Conservation (phyloP, 2,329 filamentous ascomycete genomes). For the Cladosporium sphaerospermum region DNA sequence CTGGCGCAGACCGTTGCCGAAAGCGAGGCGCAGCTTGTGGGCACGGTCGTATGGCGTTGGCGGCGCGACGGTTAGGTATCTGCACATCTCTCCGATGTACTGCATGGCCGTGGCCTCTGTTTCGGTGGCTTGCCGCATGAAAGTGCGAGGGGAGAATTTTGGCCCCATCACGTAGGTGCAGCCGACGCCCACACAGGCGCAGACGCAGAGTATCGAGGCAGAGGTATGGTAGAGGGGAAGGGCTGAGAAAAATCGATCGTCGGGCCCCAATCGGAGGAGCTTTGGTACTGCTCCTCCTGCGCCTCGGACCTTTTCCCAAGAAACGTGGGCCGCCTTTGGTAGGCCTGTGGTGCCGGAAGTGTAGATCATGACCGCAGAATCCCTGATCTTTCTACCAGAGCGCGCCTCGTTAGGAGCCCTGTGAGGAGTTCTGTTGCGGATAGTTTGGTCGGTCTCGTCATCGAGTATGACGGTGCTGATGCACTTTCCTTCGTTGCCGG, state of each 20-base stretch:
- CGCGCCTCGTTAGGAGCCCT: slow-evolving; percentile 28
- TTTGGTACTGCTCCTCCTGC: slow-evolving; percentile 22
- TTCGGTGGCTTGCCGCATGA: slow-evolving; percentile 70
- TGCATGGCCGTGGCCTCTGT: slow-evolving; percentile 70
- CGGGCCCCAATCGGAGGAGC: slow-evolving; percentile 57
- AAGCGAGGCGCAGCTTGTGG: slow-evolving; percentile 67
- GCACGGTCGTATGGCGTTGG: slow-evolving; percentile 62
- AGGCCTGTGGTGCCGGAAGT: slow-evolving; percentile 81
- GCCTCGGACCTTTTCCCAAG: slow-evolving; percentile 28
- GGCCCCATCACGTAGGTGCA: slow-evolving; percentile 65
- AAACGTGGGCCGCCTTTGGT: slow-evolving; percentile 52
- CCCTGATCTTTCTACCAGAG: slow-evolving; percentile 27
- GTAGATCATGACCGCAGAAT: slow-evolving; percentile 71
- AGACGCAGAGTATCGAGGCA: slow-evolving; percentile 63
- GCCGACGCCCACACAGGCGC: slow-evolving; percentile 47
- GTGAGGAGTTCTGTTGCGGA: slow-evolving; percentile 17
- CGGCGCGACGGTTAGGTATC: slow-evolving; percentile 67
- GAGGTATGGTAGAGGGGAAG: slow-evolving; percentile 90
- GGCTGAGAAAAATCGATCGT: slow-evolving; percentile 76
- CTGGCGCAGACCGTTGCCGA: slow-evolving; percentile 79
- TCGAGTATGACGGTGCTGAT: slow-evolving; percentile 60
- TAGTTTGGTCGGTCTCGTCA: slow-evolving; percentile 45
- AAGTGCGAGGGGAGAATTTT: slow-evolving; percentile 70
- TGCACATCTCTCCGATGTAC: slow-evolving; percentile 82
- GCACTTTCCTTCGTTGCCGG: slow-evolving; percentile 35